Evolutionary conservation across 75 land plant species (phyloP), one percentile per base, ranked within the genome.

Genomic region (Cunninghamia lanceolata): DNA sequence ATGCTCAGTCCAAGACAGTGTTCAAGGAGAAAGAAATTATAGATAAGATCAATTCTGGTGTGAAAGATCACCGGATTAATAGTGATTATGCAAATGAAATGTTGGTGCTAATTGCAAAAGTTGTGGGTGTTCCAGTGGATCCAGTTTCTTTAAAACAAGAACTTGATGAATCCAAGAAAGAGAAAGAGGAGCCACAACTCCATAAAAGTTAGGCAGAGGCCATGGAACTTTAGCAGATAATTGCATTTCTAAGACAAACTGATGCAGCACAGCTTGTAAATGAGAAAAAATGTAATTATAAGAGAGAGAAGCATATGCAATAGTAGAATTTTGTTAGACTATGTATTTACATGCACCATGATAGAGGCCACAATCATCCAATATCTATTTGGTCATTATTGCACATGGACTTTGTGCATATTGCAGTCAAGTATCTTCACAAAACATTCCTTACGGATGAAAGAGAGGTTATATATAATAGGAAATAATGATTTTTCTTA

Each of bases 231-330:
- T 36, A 84, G 42, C 87, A 88, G 82, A 30, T 88, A 73, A 86
- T 88, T 35, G 85, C 76, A 63, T 75, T 88, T 9, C 45, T 88
- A 70, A 66, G 85, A 47, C 82, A 86, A 17, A 45, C 89, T 66
- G 86, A 85, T 77, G 66, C 70, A 42, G 66, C 71, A 19, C 46
- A 34, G 32, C 46, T 94, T 34, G 88, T 79, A 8, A 88, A 75
- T 39, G 95, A 94, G 86, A 91, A 87, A 81, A 89, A 89, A 71
- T 59, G 11, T 21, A 86, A 45, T 71, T 93, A 93, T 84, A 83
- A 50, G 84, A 85, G 63, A 68, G 53, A 52, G 54, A 36, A 54
- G 82, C 50, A 56, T 32, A 52, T n/a, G n/a, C n/a, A n/a, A n/a
- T n/a, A n/a, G n/a, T n/a, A n/a, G n/a, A n/a, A n/a, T n/a, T n/a